Conservation (phyloP, 1,284 basidiomycete species). For the Peniophora sp. region DNA sequence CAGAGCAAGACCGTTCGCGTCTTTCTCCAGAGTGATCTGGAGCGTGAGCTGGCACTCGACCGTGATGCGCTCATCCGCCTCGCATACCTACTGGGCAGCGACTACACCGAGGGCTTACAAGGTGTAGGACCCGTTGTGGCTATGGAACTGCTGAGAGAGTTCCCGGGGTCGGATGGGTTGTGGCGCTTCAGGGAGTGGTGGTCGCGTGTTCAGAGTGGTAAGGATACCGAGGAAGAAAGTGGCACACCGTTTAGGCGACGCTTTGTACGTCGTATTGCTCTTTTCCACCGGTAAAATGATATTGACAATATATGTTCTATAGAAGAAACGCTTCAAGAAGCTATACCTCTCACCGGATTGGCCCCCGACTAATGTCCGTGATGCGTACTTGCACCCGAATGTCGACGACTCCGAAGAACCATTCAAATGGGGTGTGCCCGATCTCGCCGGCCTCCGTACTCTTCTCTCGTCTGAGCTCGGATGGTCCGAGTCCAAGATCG, state of each 20-base stretch:
- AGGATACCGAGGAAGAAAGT: conserved; percentile 69
- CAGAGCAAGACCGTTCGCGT: conserved; percentile 98
- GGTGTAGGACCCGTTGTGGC: conserved; percentile 95
- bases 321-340: conserved; percentile 88
- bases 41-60: conserved; percentile 84
- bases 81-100: conserved; percentile 92
- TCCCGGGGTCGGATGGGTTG: conserved; percentile 79
- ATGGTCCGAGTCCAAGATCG: conserved; percentile 84
- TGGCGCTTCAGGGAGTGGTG: conserved; percentile 93
- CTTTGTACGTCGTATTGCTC: conserved; percentile 66
- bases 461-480: conserved; percentile 82
- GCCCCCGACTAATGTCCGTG: conserved; percentile 86
- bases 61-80: conserved; percentile 83
- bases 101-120: conserved; percentile 94
- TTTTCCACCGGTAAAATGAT: not conserved
- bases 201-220: conserved; percentile 87
- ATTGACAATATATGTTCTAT: conserved; percentile 9
- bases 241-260: conserved; percentile 70
- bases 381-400: conserved; percentile 88
- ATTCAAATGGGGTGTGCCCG: conserved; percentile 96
- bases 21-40: conserved; percentile 80
- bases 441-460: conserved; percentile 87
- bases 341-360: conserved; percentile 82
- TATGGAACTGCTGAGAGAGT: conserved; percentile 91
- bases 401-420: conserved; percentile 90